Base-by-base conservation (phyloP, 192 early-diverging fungal genomes). In the Spizellomyces punctatus region DNA sequence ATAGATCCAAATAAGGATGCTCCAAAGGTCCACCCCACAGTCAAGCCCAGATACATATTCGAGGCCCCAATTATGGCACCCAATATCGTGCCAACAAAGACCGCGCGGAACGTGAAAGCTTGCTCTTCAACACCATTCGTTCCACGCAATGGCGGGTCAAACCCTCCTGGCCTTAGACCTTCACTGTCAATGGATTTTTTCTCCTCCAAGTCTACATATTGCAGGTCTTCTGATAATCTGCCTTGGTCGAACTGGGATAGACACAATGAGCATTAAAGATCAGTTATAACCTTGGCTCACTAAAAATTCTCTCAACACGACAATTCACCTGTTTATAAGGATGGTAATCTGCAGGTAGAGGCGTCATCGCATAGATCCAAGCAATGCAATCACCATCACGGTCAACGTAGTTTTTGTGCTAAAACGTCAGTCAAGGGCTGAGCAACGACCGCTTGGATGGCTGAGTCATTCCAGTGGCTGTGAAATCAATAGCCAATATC, bases 41-140 rank as follows among this genome's bases (percentile, higher is more conserved):
- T 93, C 42, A 95, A 79, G 1, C 94, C 94, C 72, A 94, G 91
- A 77, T 93, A 95, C 80, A 94, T 88, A 77, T 95, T 95, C 46
- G 93, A 94, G 62, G 94, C 94, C 47, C 90, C 90, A 59, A 91
- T 85, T 47, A 91, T 75, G 71, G 79, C 82, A 55, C 89, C 89
- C 12, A 91, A 64, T 4, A 91, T 44, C 21, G 80, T 83, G 17
- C 89, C 89, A 19, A 91, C 75, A 64, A 91, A 72, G n/a, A 85
- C 44, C 10, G 89, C 73, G 22, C 89, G 84, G 78, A 86, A 55
- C 47, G 50, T 73, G 66, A 63, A 19, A 2, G 50, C 50, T 54
- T 54, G 50, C 17, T 54, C 50, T 19, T 54, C 50, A 12, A 54
- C 50, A 54, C 50, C 50, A 61, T 61, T 61, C 4, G 52, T 3